Evolutionary conservation across 1,139 yeast genomes (phyloP), one percentile per base, ranked within the genome.

Genomic region (Pichia sp.): DNA sequence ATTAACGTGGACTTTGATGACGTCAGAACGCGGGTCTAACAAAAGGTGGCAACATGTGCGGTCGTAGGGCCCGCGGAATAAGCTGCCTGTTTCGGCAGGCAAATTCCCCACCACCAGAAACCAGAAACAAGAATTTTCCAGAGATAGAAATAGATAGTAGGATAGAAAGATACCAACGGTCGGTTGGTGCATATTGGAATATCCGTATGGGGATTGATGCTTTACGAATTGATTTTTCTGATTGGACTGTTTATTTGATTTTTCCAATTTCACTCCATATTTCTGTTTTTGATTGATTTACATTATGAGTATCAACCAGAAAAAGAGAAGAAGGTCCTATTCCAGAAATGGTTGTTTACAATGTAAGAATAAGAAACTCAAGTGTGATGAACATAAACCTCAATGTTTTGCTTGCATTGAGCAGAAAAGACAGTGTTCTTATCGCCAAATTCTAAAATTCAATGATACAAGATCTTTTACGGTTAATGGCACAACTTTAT

Each of bases 331-430:
- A 43, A 73, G 38, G 22, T 34, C 73, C 56, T 81, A 82, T 61
- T 76, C 82, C 46, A 68, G 85, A 46, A 78, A 77, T 42, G 89
- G 88, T 3, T 83, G 89, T 59, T 67, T 70, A 25, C 85, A 81
- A 62, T 83, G 89, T 65, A 81, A 81, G 62, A 66, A 82, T 47
- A 68, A 87, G 48, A 80, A 81, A 61, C 75, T 80, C 69, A 83
- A 83, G 63, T 82, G 87, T 62, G 86, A 81, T 62, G 88, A 82
- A 60, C 72, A 71, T 1, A 79, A 79, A 56, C 86, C 86, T 1
- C 65, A 64, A 44, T 82, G 88, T 60, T 71, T 79, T 74, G 81
- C 80, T 56, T 83, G 89, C 61, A 59, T 74, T 5, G 66, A 81
- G 25, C 65, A 80, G 27, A 71, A 70, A 36, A 79, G 80, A 58